phyloP scores from a whole-genome alignment of 768 basidiomycete species.

The Russula sp. region DNA sequence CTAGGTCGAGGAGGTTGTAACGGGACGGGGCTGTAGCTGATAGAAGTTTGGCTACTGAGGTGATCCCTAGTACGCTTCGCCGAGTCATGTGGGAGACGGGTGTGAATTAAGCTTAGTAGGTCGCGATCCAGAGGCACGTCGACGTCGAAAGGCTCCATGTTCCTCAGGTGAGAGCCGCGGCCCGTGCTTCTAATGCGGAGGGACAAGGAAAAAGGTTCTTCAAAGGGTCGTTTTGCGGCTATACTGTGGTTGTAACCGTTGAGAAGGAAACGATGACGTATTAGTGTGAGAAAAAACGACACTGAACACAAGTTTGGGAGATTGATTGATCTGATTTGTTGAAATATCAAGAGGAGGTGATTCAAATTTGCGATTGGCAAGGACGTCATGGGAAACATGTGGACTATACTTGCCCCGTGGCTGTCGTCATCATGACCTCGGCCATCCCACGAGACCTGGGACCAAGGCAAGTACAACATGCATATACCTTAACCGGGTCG shows the following conservation, averaged over 20 bases:
- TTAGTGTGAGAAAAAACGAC: background rate
- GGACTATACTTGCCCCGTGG: background rate
- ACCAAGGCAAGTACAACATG: too few relatives aligned
- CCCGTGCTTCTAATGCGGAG: background rate
- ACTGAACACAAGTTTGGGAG: background rate
- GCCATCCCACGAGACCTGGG: background rate
- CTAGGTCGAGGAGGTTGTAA: background rate
- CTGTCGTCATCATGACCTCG: background rate
- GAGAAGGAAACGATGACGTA: background rate
- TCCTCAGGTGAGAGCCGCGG: background rate
- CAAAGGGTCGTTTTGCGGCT: background rate
- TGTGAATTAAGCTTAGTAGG: too few relatives aligned
- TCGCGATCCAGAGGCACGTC: background rate
- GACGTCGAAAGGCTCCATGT: background rate
- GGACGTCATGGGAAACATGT: background rate
- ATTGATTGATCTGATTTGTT: too few relatives aligned
- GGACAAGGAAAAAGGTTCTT: background rate
- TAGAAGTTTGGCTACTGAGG: background rate
- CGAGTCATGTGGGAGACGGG: background rate
- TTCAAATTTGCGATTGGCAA: background rate
- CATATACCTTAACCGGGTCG: too few relatives aligned
- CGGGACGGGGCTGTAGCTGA: background rate
- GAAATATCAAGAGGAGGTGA: background rate
- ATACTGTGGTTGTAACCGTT: background rate
- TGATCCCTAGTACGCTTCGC: background rate